A percentile compares a stretch with the other conserved stretches of the same genome.
Conservation (phyloP, 441 rosid species). For the Populus trichocarpa region DNA sequence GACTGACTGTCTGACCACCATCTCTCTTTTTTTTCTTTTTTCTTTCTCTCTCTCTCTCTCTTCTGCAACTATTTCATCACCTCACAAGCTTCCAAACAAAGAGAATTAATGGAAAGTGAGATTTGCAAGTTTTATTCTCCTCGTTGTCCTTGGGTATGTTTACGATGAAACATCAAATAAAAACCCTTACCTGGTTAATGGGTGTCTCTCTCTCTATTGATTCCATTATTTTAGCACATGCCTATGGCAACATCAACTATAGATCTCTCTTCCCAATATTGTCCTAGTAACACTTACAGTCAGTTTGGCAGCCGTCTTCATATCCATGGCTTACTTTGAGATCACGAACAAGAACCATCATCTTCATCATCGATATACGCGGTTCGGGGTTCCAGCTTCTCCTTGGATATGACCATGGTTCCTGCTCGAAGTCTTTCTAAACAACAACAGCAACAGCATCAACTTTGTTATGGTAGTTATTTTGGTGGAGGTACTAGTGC, state of each 20-base stretch:
- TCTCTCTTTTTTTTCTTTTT: conserved; percentile 26
- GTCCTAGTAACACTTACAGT: conserved; percentile 14
- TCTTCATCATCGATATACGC: conserved; percentile 12
- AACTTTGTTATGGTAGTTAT: conserved; percentile 30
- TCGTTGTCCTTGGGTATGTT: conserved; percentile 36
- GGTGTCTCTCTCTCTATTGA: conserved; percentile 31
- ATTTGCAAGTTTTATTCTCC: conserved; percentile 49
- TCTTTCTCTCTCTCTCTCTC: conserved; percentile 20
- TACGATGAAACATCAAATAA: conserved; percentile 32
- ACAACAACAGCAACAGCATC: conserved; percentile 21
- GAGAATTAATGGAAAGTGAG: conserved; percentile 90
- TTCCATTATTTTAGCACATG: conserved; percentile 34
- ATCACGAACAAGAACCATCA: background rate
- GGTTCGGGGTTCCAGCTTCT: conserved; percentile 32
- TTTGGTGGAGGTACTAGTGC: conserved; percentile 21
- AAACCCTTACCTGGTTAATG: conserved; percentile 53
- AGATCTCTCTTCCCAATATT: conserved; percentile 40
- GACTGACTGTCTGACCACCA: conserved; percentile 59
- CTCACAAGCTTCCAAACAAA: conserved; percentile 80
- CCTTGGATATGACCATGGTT: conserved; percentile 67
- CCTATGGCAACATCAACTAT: conserved; percentile 27
- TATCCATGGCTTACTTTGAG: conserved; percentile 46
- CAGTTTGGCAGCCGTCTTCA: background rate
- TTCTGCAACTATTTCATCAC: conserved; percentile 52
- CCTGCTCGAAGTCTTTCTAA: conserved; percentile 44